Base-by-base conservation (phyloP, 208 protist genomes). In the Leishmania turanica region DNA sequence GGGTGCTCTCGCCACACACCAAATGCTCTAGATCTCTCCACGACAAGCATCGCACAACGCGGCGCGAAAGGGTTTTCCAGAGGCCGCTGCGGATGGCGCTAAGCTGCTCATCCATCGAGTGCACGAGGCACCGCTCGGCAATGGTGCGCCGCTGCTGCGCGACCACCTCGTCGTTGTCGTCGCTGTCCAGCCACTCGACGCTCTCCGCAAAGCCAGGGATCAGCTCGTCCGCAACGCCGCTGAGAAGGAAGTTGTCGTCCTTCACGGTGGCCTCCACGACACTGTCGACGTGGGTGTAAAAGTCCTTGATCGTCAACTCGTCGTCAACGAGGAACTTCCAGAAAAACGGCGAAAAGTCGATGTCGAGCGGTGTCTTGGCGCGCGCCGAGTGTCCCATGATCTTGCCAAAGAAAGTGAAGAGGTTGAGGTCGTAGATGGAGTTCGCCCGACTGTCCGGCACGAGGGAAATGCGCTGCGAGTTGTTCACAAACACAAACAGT, bases 251-350 rank as follows among this genome's bases (percentile, higher is more conserved):
- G 66, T 91, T 92, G 78, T 91, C 88, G 64, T 97, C 93, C 47
- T 80, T 86, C 80, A 98, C 90, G 78, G 87, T 94, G 62, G 88
- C 91, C 82, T 93, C 89, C 49, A 96, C 92, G 27, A 97, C 91
- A 78, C 90, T 96, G 81, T 98, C 92, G 45, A 98, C 93, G 83
- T 98, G 89, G 62, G 87, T 81, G 87, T 97, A 98, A 88, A 96
- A 98, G 85, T 98, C 95, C 37, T 88, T 83, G 42, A 97, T 84
- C 60, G 88, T 92, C 19, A 98, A 84, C 53, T 78, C 85, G 83
- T 98, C 93, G 56, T 96, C 95, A 4, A 96, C 93, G n/a, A 98
- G 82, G 72, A 94, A 98, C 82, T 97, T 97, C 95, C 95, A 98
- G 65, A 98, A 78, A 84, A 96, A 98, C 8, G 93, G 95, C 49